A percentile compares a stretch with the other conserved stretches of the same genome.
Conservation (phyloP, 768 basidiomycete genomes). For the Obba rivulosa region DNA sequence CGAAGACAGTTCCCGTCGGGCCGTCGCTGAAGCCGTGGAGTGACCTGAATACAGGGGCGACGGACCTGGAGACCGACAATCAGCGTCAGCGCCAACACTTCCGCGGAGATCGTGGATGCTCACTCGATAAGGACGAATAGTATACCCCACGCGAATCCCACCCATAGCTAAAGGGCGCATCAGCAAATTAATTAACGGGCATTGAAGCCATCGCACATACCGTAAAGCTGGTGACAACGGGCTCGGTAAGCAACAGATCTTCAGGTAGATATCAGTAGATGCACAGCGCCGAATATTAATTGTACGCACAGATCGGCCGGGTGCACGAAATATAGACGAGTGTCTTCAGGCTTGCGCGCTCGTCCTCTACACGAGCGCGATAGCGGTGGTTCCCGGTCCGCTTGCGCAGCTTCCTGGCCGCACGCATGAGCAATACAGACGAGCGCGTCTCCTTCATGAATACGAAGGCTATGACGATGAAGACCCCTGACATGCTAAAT, state of each 20-base stretch:
- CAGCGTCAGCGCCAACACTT: neutral
- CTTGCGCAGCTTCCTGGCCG: constrained; percentile 60
- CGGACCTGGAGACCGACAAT: constrained; percentile 36
- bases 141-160: constrained; percentile 74
- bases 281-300: neutral
- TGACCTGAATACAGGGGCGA: constrained; percentile 47
- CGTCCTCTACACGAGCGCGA: constrained; percentile 58
- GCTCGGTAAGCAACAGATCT: constrained; percentile 71
- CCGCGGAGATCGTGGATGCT: neutral
- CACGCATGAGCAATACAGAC: constrained; percentile 60
- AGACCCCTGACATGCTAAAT: constrained; percentile 45
- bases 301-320: constrained; percentile 59
- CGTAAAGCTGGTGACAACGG: constrained; percentile 67
- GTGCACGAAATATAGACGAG: constrained; percentile 68
- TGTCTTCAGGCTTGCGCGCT: constrained; percentile 46
- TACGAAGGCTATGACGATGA: constrained; percentile 44
- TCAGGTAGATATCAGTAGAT: constrained; percentile 1
- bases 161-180: constrained; percentile 49
- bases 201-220: constrained; percentile 31
- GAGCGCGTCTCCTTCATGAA: constrained; percentile 71
- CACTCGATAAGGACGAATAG: constrained; percentile 64
- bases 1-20: constrained; percentile 54
- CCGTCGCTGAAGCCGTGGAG: constrained; percentile 59
- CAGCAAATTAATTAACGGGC: too few relatives aligned
- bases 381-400: constrained; percentile 60